These are phyloP conservation scores for Alternaria viburni DNA, from an alignment of 2,329 filamentous ascomycete species.

Conservation along the genomic window DNA sequence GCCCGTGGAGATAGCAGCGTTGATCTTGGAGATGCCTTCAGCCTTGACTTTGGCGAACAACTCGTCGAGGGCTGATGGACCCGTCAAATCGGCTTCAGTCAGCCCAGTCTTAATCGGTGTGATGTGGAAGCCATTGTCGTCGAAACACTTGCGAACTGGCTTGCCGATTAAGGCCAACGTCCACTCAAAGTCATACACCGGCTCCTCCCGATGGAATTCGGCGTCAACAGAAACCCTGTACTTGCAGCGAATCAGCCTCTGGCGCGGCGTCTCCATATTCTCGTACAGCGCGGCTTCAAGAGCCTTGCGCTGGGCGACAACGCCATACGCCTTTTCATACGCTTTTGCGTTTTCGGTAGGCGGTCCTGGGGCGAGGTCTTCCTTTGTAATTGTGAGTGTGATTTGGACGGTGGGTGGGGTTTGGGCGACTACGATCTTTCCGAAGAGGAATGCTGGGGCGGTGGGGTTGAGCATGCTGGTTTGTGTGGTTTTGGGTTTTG, in stretches of 20 bases:
- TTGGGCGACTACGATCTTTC: neutral
- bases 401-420: neutral
- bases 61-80: neutral
- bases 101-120: neutral
- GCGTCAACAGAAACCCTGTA: neutral
- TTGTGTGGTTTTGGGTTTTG: neutral
- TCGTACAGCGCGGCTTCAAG: conserved; percentile 6
- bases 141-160: neutral
- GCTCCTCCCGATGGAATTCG: neutral
- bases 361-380: neutral
- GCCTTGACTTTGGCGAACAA: neutral
- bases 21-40: neutral
- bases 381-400: neutral
- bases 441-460: neutral
- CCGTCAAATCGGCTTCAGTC: neutral
- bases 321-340: neutral
- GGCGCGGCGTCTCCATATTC: conserved; percentile 6
- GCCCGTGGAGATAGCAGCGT: neutral
- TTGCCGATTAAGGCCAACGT: accelerated
- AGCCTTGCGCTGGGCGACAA: neutral
- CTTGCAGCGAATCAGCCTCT: conserved; percentile 4
- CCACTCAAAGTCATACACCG: neutral
- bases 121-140: neutral
- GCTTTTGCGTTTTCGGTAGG: neutral
- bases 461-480: neutral